A percentile compares a stretch with the other conserved stretches of the same genome.
Conservation (phyloP, 768 basidiomycete genomes). For the Cystobasidiopsis lactophilus region DNA sequence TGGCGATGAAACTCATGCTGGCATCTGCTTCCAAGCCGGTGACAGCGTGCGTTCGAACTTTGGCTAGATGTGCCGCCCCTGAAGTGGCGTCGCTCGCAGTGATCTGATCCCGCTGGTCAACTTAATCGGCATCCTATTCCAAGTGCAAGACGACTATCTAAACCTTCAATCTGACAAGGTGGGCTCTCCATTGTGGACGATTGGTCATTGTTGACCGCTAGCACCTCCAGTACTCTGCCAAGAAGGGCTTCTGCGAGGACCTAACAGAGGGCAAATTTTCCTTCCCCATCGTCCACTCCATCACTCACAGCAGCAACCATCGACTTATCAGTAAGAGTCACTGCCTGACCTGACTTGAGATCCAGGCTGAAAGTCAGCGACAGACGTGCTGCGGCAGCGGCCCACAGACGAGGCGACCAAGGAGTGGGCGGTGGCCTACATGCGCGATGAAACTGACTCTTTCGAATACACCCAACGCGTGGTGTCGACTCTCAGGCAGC, state of each 20-base stretch:
- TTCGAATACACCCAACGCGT: constrained; percentile 70
- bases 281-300: constrained; percentile 78
- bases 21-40: constrained; percentile 27
- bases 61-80: background rate
- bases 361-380: too few relatives aligned
- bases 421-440: constrained; percentile 52
- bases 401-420: constrained; percentile 64
- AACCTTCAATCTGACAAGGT: constrained; percentile 75
- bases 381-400: constrained; percentile 75
- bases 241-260: constrained; percentile 63
- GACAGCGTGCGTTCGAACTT: constrained; percentile 22
- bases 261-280: constrained; percentile 93
- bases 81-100: constrained; percentile 26
- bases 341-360: background rate
- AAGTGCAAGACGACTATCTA: constrained; percentile 94
- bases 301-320: constrained; percentile 51
- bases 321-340: constrained; percentile 53
- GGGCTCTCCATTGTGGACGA: constrained; percentile 8
- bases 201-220: background rate
- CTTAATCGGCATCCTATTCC: constrained; percentile 80
- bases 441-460: constrained; percentile 50
- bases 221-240: constrained; percentile 45
- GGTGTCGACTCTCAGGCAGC: constrained; percentile 40
- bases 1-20: constrained; percentile 94
- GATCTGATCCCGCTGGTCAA: constrained; percentile 85